phyloP scores from a whole-genome alignment of 2,329 filamentous ascomycete genomes.

The Chaetomiaceae sp. region DNA sequence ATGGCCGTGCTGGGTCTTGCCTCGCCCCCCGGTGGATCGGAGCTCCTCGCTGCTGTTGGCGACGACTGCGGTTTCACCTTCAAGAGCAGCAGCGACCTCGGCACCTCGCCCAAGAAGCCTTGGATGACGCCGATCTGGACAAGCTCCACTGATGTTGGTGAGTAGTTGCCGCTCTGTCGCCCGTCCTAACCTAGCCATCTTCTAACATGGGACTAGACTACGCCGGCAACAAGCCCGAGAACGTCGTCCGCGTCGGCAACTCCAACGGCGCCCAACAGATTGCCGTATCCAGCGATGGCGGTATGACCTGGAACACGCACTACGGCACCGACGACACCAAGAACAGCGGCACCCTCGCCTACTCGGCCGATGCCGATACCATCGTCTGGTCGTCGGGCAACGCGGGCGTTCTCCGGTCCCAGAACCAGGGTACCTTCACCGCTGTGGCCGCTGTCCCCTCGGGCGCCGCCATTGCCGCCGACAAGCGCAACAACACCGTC shows the following conservation, averaged over 20 bases:
- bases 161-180: constrained; percentile 11
- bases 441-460: constrained; percentile 43
- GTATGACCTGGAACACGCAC: constrained; percentile 46
- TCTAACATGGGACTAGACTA: constrained; percentile 35
- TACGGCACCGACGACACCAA: constrained; percentile 43
- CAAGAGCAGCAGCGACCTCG: constrained; percentile 34
- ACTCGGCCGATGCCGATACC: constrained; percentile 48
- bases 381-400: constrained; percentile 44
- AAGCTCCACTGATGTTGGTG: constrained; percentile 40
- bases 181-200: background rate
- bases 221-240: constrained; percentile 42
- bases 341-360: constrained; percentile 44
- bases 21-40: constrained; percentile 46
- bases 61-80: constrained; percentile 53
- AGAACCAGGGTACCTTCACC: constrained; percentile 40
- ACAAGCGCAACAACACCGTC: constrained; percentile 48
- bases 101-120: constrained; percentile 39
- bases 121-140: constrained; percentile 48
- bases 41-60: constrained; percentile 48
- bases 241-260: constrained; percentile 49
- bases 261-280: constrained; percentile 40
- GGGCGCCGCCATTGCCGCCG: constrained; percentile 47
- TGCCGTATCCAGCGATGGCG: constrained; percentile 47
- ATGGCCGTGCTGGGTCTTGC: constrained; percentile 46
- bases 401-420: constrained; percentile 41